A percentile compares a stretch with the other conserved stretches of the same genome.
These are phyloP conservation scores for Aspergillus hancockii DNA, from an alignment of 495 filamentous ascomycete genomes.

Conservation along the genomic window DNA sequence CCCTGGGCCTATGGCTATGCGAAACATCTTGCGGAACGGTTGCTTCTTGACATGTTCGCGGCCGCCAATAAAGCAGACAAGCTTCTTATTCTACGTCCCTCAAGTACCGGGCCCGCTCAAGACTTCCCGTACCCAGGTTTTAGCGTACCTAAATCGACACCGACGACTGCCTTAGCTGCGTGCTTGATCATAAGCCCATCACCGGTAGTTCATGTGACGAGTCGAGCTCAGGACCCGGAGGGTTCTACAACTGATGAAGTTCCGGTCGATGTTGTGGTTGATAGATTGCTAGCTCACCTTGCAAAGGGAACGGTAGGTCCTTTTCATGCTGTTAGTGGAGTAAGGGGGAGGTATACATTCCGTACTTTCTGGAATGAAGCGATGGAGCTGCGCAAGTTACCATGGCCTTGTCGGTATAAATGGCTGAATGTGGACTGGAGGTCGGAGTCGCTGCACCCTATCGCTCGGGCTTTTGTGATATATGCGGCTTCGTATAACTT, in stretches of 20 bases:
- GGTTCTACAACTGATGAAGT: conserved; percentile 17
- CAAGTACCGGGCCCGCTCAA: conserved; percentile 20
- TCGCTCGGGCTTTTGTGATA: conserved; percentile 8
- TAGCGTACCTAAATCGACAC: conserved; percentile 10
- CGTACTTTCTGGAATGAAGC: conserved; percentile 4
- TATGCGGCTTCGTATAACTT: conserved; percentile 15
- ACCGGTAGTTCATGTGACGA: neutral
- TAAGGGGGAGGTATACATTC: neutral
- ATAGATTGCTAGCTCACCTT: conserved; percentile 21
- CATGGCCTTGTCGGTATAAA: neutral
- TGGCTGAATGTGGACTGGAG: conserved; percentile 14
- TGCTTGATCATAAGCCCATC: conserved; percentile 3
- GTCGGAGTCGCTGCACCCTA: neutral
- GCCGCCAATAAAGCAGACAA: neutral
- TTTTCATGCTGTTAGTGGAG: conserved; percentile 22
- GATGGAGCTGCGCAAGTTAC: conserved; percentile 3
- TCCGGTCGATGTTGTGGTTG: conserved; percentile 25
- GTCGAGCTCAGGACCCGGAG: conserved; percentile 4
- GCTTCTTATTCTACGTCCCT: conserved; percentile 24
- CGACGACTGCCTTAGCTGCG: neutral
- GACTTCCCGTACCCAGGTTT: conserved; percentile 18
- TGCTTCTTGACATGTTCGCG: conserved; percentile 13
- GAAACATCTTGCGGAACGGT: conserved; percentile 25
- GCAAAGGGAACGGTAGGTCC: conserved; percentile 8
- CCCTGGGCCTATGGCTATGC: conserved; percentile 25